Evolutionary conservation across 352 stramenopile genomes (phyloP).

Genomic region (Globisporangium splendens): DNA sequence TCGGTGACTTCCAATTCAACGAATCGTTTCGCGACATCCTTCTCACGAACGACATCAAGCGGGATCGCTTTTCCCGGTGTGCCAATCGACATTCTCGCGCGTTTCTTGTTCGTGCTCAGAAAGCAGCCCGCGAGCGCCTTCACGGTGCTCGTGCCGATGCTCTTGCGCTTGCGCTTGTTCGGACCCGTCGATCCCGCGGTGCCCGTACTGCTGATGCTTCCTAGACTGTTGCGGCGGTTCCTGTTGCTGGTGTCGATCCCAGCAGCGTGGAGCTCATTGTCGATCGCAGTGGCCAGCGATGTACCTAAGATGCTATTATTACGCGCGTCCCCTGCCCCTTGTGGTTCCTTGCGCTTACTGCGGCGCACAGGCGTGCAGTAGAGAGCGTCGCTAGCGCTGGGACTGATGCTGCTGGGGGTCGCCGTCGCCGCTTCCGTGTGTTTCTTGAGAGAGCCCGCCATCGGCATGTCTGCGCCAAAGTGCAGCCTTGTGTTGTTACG

Average conservation of each 20-base stretch:
- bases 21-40: constrained; percentile 73
- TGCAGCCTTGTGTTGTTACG: no score
- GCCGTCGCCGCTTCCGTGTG: constrained; percentile 11
- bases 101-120: constrained; percentile 44
- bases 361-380: constrained; percentile 16
- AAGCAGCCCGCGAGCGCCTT: constrained; percentile 19
- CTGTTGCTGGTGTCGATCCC: constrained; percentile 9
- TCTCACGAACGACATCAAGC: constrained; percentile 45
- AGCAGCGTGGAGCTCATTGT: constrained; percentile 14
- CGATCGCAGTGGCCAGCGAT: neutral
- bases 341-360: neutral
- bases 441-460: constrained; percentile 15
- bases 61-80: constrained; percentile 73
- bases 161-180: constrained; percentile 60
- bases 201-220: constrained; percentile 7
- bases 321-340: constrained; percentile 1
- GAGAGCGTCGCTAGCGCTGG: neutral
- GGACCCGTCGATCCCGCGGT: neutral
- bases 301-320: constrained; percentile 10
- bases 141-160: constrained; percentile 22
- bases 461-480: constrained; percentile 13
- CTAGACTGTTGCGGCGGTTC: constrained; percentile 15
- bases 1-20: constrained; percentile 81
- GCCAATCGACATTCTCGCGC: constrained; percentile 54
- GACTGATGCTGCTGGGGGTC: neutral